Evolutionary conservation across 805 yeast species (phyloP).

Genomic region (Priceomyces haplophilus): DNA sequence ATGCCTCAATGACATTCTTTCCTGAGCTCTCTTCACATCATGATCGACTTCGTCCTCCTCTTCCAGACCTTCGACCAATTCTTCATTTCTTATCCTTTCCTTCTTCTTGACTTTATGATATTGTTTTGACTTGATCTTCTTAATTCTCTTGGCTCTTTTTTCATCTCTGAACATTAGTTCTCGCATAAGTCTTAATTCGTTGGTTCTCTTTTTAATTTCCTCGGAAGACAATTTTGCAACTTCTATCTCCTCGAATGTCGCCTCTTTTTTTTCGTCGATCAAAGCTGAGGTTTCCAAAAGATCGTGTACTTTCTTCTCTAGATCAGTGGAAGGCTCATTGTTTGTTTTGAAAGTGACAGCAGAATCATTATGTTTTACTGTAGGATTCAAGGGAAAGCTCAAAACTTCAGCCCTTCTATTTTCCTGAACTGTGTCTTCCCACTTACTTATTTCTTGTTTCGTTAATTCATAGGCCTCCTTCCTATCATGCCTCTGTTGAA

Average conservation of each 20-base stretch:
- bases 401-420: constrained; percentile 84
- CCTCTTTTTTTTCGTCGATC: constrained; percentile 68
- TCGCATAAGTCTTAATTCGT: constrained; percentile 85
- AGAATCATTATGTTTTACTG: constrained; percentile 40
- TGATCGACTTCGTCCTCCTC: constrained; percentile 56
- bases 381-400: constrained; percentile 64
- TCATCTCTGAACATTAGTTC: constrained; percentile 97
- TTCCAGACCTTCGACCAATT: constrained; percentile 60
- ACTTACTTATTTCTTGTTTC: constrained; percentile 78
- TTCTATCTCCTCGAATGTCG: constrained; percentile 84
- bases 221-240: constrained; percentile 77
- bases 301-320: constrained; percentile 63
- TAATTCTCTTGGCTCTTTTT: constrained; percentile 82
- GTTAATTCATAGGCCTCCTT: constrained; percentile 88
- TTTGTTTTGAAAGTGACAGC: constrained; percentile 51
- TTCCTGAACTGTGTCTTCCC: constrained; percentile 80
- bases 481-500: constrained; percentile 82
- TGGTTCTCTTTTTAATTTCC: constrained; percentile 72
- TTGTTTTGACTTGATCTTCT: constrained; percentile 91
- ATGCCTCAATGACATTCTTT: constrained; percentile 89
- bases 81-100: constrained; percentile 69
- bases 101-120: constrained; percentile 84
- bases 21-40: constrained; percentile 77
- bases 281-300: constrained; percentile 65
- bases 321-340: constrained; percentile 49